These are phyloP conservation scores for Tephrocybe sp. DNA, from an alignment of 768 basidiomycete species.

Conservation along the genomic window DNA sequence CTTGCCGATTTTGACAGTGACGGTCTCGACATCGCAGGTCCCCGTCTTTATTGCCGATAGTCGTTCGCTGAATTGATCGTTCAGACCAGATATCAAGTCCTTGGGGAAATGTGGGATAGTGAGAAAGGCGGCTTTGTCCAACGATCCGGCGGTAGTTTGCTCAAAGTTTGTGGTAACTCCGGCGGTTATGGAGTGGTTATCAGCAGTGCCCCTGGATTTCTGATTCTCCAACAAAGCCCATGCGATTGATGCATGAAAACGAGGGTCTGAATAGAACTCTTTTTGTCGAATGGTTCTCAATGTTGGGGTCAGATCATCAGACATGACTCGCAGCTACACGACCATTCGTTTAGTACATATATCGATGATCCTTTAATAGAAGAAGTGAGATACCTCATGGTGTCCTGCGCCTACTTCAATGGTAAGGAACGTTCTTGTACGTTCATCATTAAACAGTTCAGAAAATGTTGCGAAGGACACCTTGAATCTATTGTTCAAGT, in stretches of 20 bases:
- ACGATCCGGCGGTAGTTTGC: constrained; percentile 11
- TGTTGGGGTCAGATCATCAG: constrained; percentile 53
- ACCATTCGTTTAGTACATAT: constrained; percentile 1
- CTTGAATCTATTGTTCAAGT: constrained; percentile 47
- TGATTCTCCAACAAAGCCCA: constrained; percentile 68
- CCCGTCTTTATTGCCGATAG: constrained; percentile 44
- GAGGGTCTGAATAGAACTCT: constrained; percentile 75
- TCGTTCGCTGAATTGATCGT: constrained; percentile 38
- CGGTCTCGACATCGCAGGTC: constrained; percentile 46
- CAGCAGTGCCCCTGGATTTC: not conserved
- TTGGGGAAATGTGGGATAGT: constrained; percentile 52
- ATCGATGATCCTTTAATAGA: not conserved
- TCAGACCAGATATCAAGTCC: constrained; percentile 45
- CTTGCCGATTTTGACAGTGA: constrained; percentile 73
- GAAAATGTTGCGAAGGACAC: constrained; percentile 73
- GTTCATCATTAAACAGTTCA: constrained; percentile 76
- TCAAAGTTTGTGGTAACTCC: constrained; percentile 8
- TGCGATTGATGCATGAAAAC: constrained; percentile 87
- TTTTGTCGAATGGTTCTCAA: constrained; percentile 66
- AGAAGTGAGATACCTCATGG: constrained; percentile 48
- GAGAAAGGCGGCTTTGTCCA: constrained; percentile 29
- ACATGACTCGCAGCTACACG: constrained; percentile 56
- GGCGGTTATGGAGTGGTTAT: not conserved
- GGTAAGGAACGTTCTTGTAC: constrained; percentile 75
- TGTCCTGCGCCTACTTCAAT: constrained; percentile 86